phyloP scores from a whole-genome alignment of 148 eudicot genomes.

The Silene latifolia region DNA sequence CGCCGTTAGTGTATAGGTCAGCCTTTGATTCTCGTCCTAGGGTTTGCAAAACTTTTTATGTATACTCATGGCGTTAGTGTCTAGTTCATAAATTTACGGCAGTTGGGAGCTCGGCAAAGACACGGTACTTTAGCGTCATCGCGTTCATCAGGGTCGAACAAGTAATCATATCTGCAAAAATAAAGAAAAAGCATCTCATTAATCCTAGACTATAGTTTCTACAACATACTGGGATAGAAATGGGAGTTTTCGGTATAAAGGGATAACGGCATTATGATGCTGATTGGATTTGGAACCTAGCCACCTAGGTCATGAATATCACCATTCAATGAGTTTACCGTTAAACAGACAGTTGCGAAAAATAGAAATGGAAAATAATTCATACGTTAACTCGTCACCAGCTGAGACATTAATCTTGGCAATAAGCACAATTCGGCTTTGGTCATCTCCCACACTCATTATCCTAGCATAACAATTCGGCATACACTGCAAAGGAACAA shows the following conservation, averaged over 20 bases:
- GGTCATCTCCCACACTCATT: conserved; percentile 56
- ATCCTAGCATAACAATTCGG: conserved; percentile 97
- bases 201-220: neutral
- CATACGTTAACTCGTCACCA: conserved; percentile 87
- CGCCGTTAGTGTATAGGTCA: conserved; percentile 21
- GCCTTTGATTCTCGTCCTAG: conserved; percentile 11
- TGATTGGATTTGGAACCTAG: neutral
- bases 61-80: conserved; percentile 11
- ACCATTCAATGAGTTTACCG: neutral
- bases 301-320: neutral
- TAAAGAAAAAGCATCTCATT: neutral
- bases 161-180: conserved; percentile 71
- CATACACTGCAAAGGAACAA: conserved; percentile 63
- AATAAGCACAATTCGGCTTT: conserved; percentile 82
- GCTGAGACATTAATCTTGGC: conserved; percentile 73
- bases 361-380: neutral
- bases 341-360: neutral
- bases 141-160: conserved; percentile 81
- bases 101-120: conserved; percentile 72
- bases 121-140: conserved; percentile 88
- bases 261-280: neutral
- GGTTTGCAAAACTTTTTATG: conserved; percentile 17
- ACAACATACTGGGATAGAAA: neutral
- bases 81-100: conserved; percentile 79
- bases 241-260: neutral